Percentiles rank a stretch among this genome's conserved stretches.
phyloP scores from a whole-genome alignment of 306 rosid genomes.

The Pterocarpus santalinus region DNA sequence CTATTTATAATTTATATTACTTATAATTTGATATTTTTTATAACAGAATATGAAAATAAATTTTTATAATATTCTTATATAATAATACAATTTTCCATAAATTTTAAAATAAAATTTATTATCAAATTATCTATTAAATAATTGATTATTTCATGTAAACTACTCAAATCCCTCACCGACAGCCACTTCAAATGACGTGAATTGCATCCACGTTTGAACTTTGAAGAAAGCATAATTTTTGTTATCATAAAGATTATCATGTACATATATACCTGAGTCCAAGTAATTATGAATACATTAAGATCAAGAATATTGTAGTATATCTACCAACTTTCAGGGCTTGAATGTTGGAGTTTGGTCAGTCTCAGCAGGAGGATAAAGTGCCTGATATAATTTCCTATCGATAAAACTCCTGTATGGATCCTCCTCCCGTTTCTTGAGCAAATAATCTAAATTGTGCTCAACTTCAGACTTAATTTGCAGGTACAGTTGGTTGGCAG shows the following conservation, averaged over 20 bases:
- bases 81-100: no score
- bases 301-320: constrained; percentile 27
- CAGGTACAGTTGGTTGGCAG: constrained; percentile 75
- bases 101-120: no score
- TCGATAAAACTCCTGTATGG: constrained; percentile 80
- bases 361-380: constrained; percentile 54
- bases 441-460: constrained; percentile 65
- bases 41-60: no score
- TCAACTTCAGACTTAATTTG: constrained; percentile 82
- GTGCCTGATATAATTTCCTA: constrained; percentile 63
- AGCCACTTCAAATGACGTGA: no score
- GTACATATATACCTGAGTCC: neutral
- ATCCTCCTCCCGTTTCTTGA: constrained; percentile 89
- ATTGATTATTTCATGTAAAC: no score
- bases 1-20: no score
- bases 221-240: neutral
- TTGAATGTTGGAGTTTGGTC: constrained; percentile 74
- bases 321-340: constrained; percentile 56
- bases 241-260: neutral
- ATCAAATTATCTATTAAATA: no score
- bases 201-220: neutral
- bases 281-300: constrained; percentile 11
- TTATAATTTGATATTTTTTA: no score
- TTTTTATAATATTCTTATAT: no score
- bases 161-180: no score